A percentile compares a stretch with the other conserved stretches of the same genome.
phyloP scores from a whole-genome alignment of 2,329 filamentous ascomycete species.

The Sporothrix brasiliensis region DNA sequence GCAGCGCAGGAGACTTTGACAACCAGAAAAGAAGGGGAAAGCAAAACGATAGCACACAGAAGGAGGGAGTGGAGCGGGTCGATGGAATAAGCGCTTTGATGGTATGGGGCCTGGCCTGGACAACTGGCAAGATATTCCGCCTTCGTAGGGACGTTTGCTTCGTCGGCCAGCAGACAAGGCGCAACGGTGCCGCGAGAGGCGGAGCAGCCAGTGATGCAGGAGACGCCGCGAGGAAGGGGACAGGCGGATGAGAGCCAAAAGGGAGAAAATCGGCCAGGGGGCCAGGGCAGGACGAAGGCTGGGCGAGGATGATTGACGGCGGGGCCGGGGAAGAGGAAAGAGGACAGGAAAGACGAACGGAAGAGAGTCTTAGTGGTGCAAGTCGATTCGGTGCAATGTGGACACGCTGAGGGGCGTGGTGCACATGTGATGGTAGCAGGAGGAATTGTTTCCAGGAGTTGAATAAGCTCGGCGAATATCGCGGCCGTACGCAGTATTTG shows the following conservation, averaged over 20 bases:
- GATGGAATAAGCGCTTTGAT: conserved; percentile 20
- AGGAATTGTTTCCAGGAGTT: conserved; percentile 23
- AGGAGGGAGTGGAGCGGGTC: conserved; percentile 27
- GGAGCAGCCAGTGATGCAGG: conserved; percentile 1
- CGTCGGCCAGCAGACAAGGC: not conserved
- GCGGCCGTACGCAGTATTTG: conserved; percentile 22
- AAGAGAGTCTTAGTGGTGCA: conserved; percentile 25
- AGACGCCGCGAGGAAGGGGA: not conserved
- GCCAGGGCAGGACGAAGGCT: not conserved
- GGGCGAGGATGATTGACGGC: not conserved
- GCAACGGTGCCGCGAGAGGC: conserved; percentile 7
- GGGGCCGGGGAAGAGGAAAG: conserved; percentile 14
- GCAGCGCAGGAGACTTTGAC: not conserved
- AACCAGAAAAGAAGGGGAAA: not conserved
- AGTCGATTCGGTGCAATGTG: not conserved
- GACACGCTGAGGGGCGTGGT: not conserved
- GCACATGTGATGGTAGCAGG: not conserved
- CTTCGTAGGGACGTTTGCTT: conserved; percentile 23
- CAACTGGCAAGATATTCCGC: conserved; percentile 30
- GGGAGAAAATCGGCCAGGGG: not conserved
- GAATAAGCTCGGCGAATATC: conserved; percentile 3
- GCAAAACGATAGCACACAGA: not conserved
- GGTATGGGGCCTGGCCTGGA: conserved; percentile 24
- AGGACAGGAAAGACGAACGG: conserved; percentile 23
- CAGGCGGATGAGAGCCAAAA: not conserved